phyloP scores from a whole-genome alignment of 805 yeast genomes.

The Candida tibetensis region DNA sequence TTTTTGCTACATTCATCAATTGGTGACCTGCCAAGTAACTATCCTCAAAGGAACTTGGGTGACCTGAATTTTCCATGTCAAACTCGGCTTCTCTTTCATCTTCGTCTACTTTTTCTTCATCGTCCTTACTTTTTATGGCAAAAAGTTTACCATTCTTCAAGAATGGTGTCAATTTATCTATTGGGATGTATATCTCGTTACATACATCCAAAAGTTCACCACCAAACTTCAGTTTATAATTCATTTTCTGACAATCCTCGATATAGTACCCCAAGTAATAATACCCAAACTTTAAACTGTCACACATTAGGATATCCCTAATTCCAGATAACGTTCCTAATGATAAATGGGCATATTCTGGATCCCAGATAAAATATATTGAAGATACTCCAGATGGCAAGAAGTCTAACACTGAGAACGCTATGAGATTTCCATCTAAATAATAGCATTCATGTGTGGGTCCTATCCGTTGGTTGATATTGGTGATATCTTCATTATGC shows the following conservation, averaged over 20 bases:
- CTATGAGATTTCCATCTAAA: conserved; percentile 58
- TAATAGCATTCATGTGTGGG: conserved; percentile 81
- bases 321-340: conserved; percentile 78
- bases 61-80: conserved; percentile 14
- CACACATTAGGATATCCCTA: conserved; percentile 59
- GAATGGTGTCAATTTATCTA: conserved; percentile 26
- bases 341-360: conserved; percentile 64
- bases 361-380: conserved; percentile 87
- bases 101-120: conserved; percentile 4
- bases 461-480: conserved; percentile 38
- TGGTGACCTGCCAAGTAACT: conserved; percentile 7
- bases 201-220: conserved; percentile 65
- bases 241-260: conserved; percentile 78
- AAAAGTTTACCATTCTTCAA: conserved; percentile 32
- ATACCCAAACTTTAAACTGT: conserved; percentile 45
- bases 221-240: conserved; percentile 74
- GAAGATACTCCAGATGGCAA: conserved; percentile 76
- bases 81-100: conserved; percentile 10
- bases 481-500: conserved; percentile 1
- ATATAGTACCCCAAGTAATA: conserved; percentile 82
- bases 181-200: conserved; percentile 42
- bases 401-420: conserved; percentile 73
- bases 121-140: conserved; percentile 18
- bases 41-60: conserved; percentile 10
- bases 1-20: conserved; percentile 18